A percentile compares a stretch with the other conserved stretches of the same genome.
Evolutionary conservation across 176 grass and related monocot genomes (phyloP).

Genomic region (maize (Zea mays)): Zm-B73-REFERENCE-NAM-5.0 NC_050101.1:23635501-23636000

Average conservation of each 20-base stretch:
- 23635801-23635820: slow-evolving; percentile 66
- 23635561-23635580: slow-evolving; percentile 33
- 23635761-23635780: slow-evolving; percentile 65
- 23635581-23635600: background rate
- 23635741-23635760: background rate
- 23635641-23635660: slow-evolving; percentile 51
- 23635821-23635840: slow-evolving; percentile 10
- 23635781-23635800: slow-evolving; percentile 71
- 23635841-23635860: slow-evolving; percentile 62
- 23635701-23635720: slow-evolving; percentile 32
- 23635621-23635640: slow-evolving; percentile 42
- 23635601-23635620: slow-evolving; percentile 1
- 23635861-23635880: slow-evolving; percentile 41
- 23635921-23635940: no score
- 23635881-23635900: background rate
- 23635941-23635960: no score
- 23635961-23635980: no score
- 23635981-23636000: no score
- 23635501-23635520: background rate
- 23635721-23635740: slow-evolving; percentile 19
- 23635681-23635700: slow-evolving; percentile 35
- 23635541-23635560: slow-evolving; percentile 64
- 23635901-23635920: no score
- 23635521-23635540: slow-evolving; percentile 17
- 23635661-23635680: slow-evolving; percentile 55